Evolutionary conservation across 345 rosid species (phyloP).

Genomic region (Populus simonii): DNA sequence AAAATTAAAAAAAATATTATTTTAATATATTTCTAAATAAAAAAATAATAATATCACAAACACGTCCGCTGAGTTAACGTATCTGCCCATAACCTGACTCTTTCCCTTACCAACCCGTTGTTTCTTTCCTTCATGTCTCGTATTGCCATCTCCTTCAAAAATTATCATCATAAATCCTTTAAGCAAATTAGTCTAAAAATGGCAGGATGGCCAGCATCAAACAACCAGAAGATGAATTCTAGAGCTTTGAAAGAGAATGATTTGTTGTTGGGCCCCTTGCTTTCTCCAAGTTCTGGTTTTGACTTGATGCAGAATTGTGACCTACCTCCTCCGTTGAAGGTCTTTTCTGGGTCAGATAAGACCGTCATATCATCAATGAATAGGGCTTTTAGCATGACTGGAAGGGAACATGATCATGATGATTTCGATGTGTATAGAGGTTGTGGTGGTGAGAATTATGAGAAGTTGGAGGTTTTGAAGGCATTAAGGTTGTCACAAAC

Average conservation of each 20-base stretch:
- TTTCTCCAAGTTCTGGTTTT: constrained; percentile 12
- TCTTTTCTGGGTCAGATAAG: constrained; percentile 35
- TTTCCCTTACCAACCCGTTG: constrained; percentile 13
- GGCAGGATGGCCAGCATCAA: constrained; percentile 20
- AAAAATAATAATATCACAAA: too few relatives aligned
- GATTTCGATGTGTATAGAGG: constrained; percentile 2
- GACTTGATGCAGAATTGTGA: constrained; percentile 46
- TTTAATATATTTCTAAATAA: too few relatives aligned
- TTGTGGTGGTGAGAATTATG: constrained; percentile 6
- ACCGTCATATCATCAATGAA: constrained; percentile 21
- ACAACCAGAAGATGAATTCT: constrained; percentile 12
- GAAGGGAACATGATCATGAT: background rate
- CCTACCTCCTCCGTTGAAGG: constrained; percentile 55
- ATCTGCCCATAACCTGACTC: too few relatives aligned
- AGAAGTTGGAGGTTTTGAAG: constrained; percentile 50
- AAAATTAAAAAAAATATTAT: too few relatives aligned
- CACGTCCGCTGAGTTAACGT: too few relatives aligned
- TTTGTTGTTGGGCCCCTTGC: constrained; percentile 21
- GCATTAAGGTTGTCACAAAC: constrained; percentile 64
- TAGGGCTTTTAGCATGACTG: constrained; percentile 8
- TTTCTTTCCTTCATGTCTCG: constrained; percentile 7
- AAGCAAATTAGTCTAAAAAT: background rate
- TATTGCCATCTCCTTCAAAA: background rate
- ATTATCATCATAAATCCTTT: background rate
- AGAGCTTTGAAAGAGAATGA: constrained; percentile 18